Base-by-base conservation (phyloP, 352 stramenopile species). In the Pythium monospermum region DNA sequence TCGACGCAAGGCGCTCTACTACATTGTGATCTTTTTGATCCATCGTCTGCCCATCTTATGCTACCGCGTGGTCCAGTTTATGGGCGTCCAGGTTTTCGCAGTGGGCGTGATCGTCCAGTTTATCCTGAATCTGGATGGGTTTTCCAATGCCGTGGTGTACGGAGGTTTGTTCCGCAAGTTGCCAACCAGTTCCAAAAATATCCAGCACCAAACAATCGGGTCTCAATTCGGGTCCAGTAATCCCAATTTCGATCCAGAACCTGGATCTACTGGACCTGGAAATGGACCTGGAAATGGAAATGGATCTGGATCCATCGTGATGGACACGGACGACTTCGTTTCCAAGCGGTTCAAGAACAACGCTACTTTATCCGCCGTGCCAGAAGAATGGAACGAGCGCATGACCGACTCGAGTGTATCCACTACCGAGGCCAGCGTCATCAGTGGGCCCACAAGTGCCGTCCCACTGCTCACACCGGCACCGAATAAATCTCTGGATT, bases 81-180 rank as follows among this genome's bases (percentile, higher is more conserved):
- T 62, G 11, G 57, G 58, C 3, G 42, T 83, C 15, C 46, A 70
- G 16, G 74, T 39, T 42, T 62, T 83, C 30, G 55, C 49, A 36
- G 35, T 79, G 25, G 76, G 66, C 0, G 51, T 90, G 32, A 50
- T 62, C 18, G 74, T 74, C 35, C 74, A 87, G 40, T 67, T 85
- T 30, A 68, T 88, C 16, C 58, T 85, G 36, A 73, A 88, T 49
- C 51, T 91, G 31, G 80, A 86, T 23, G 79, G 76, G 0, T 76
- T 91, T 41, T 85, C 73, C 21, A 88, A 87, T 53, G 70, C 76
- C 5, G 76, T 91, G 28, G 69, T 91, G 18, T 88, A 87, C 53
- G 76, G 75, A 16, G 76, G 79, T 0, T 64, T 91, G 26, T 86
- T 67, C 36, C 50, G 53, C 37, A 61, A 60, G 47, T 43, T 58